These are phyloP conservation scores for Monosporascus sp. DNA, from an alignment of 2,329 filamentous ascomycete genomes.

Conservation along the genomic window DNA sequence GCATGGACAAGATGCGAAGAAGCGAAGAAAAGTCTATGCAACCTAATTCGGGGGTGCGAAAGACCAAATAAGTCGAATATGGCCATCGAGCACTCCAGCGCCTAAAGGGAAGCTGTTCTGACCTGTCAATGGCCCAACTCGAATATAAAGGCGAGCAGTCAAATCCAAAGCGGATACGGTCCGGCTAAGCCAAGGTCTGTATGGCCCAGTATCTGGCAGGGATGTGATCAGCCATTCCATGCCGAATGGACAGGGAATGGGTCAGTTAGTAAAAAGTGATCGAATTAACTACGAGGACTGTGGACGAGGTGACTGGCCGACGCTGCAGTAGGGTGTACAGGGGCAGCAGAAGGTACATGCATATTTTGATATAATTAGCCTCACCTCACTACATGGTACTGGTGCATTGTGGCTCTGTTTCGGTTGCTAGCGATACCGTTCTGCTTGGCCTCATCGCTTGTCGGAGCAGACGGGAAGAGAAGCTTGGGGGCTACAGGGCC, in stretches of 20 bases:
- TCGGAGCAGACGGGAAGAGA: constrained; percentile 11
- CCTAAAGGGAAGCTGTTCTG: constrained; percentile 35
- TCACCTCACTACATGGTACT: constrained; percentile 10
- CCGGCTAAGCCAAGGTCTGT: constrained; percentile 35
- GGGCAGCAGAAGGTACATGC: constrained; percentile 16
- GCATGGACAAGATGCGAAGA: constrained; percentile 23
- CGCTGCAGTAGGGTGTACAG: constrained; percentile 27
- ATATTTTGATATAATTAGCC: constrained; percentile 37
- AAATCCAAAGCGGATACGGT: constrained; percentile 40
- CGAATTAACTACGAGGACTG: constrained; percentile 22
- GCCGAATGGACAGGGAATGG: constrained; percentile 29
- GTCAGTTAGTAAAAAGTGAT: constrained; percentile 27
- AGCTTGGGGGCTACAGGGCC: neutral
- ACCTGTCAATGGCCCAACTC: constrained; percentile 37
- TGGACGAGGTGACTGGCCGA: constrained; percentile 22
- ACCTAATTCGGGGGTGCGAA: constrained; percentile 23
- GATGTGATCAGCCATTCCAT: constrained; percentile 32
- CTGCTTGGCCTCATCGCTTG: constrained; percentile 20
- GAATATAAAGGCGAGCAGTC: constrained; percentile 34
- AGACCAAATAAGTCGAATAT: constrained; percentile 33
- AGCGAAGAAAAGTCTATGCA: constrained; percentile 21
- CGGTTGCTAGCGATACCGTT: constrained; percentile 2
- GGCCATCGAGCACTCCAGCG: constrained; percentile 32
- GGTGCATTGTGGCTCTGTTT: constrained; percentile 10
- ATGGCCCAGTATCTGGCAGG: constrained; percentile 27